These are phyloP conservation scores for Cicer bijugum DNA, from an alignment of 306 rosid genomes.

Conservation along the genomic window DNA sequence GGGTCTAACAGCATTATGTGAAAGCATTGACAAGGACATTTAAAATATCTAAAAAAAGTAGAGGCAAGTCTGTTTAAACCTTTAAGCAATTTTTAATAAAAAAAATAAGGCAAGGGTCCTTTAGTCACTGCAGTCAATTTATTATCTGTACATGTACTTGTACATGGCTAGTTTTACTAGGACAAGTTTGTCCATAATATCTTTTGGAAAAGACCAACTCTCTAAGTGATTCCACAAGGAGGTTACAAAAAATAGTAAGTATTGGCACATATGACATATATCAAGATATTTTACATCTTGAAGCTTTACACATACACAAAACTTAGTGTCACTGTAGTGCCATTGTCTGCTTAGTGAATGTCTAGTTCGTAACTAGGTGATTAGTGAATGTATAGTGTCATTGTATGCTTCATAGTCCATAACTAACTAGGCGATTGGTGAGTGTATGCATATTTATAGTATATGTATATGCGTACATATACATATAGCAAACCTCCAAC, in stretches of 20 bases:
- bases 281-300: neutral
- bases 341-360: too few relatives aligned
- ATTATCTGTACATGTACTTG: neutral
- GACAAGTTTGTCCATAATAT: neutral
- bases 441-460: too few relatives aligned
- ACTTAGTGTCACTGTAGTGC: neutral
- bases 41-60: neutral
- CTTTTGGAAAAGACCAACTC: neutral
- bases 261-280: conserved; percentile 8
- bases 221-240: neutral
- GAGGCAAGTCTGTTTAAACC: neutral
- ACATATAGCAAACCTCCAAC: conserved; percentile 29
- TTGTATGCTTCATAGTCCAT: conserved; percentile 26
- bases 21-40: neutral
- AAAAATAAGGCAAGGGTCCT: neutral
- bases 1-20: neutral
- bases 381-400: neutral
- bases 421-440: neutral
- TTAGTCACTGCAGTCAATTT: neutral
- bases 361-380: neutral
- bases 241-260: neutral
- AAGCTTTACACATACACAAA: neutral
- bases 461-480: neutral
- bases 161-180: neutral
- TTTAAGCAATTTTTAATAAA: neutral